These are phyloP conservation scores for Apophysomyces elegans DNA, from an alignment of 371 early-diverging fungal species.

Conservation along the genomic window DNA sequence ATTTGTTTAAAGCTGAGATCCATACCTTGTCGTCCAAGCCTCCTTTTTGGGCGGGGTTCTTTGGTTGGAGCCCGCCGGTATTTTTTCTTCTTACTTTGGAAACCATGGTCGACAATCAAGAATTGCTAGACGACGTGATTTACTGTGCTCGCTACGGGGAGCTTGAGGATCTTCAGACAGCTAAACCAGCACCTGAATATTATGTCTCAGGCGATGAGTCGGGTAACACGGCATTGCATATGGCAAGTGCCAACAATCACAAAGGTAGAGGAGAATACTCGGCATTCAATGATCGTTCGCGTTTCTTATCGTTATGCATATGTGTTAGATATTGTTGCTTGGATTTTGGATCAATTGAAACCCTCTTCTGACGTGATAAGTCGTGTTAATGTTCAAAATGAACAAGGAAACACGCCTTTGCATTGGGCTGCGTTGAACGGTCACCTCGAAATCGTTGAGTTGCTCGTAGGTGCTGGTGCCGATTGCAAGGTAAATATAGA, in stretches of 20 bases:
- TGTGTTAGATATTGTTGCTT: conserved; percentile 55
- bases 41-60: background rate
- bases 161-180: conserved; percentile 67
- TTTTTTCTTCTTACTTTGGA: background rate
- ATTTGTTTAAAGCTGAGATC: too few relatives aligned
- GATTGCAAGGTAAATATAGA: conserved; percentile 61
- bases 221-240: conserved; percentile 82
- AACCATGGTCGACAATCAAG: conserved; percentile 23
- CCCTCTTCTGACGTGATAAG: conserved; percentile 24
- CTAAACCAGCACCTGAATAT: conserved; percentile 42
- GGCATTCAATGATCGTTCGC: too few relatives aligned
- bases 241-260: conserved; percentile 87
- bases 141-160: conserved; percentile 80
- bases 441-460: conserved; percentile 65
- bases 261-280: conserved; percentile 42
- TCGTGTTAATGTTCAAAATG: conserved; percentile 64
- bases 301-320: too few relatives aligned
- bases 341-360: conserved; percentile 49
- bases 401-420: conserved; percentile 80
- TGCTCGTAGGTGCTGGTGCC: conserved; percentile 62
- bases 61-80: background rate
- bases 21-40: background rate
- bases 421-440: conserved; percentile 93
- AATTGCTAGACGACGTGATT: conserved; percentile 62
- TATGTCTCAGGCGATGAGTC: conserved; percentile 49